Percentiles rank a stretch among this genome's conserved stretches.
Evolutionary conservation across 495 filamentous ascomycete species (phyloP).

Genomic region (Copromyces sp.): DNA sequence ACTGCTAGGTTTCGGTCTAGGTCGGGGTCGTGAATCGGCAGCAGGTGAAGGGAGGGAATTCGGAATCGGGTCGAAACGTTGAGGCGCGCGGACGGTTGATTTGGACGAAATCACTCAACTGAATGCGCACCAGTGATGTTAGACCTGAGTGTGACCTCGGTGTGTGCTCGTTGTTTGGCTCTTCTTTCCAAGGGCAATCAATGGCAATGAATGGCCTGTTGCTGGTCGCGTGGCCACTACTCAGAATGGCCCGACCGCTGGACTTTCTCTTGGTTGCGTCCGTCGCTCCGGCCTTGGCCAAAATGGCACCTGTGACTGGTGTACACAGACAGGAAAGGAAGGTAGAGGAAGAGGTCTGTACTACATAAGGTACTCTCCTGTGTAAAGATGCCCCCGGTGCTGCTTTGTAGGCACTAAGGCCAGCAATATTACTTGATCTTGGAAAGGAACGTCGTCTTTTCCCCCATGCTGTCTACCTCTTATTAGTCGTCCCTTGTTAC

Average conservation of each 20-base stretch:
- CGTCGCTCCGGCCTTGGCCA: not conserved
- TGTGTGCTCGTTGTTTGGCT: not conserved
- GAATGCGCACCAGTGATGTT: not conserved
- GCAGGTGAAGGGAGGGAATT: not conserved
- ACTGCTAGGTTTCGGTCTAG: not conserved
- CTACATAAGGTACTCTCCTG: too few relatives aligned
- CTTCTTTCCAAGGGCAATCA: not conserved
- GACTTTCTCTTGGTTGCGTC: not conserved
- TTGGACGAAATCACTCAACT: not conserved
- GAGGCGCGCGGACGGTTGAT: not conserved
- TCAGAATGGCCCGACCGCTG: too few relatives aligned
- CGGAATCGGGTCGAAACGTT: not conserved
- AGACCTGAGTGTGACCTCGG: not conserved
- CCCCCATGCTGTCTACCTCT: not conserved
- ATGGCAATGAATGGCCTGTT: not conserved
- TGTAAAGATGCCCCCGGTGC: not conserved
- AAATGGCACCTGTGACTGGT: not conserved
- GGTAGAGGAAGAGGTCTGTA: not conserved
- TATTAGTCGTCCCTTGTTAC: not conserved
- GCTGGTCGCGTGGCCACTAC: not conserved
- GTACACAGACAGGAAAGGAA: not conserved
- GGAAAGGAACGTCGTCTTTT: not conserved
- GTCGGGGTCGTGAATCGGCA: not conserved
- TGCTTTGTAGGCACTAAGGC: not conserved
- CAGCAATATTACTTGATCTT: not conserved